These are phyloP conservation scores for Plasmopara viticola DNA, from an alignment of 352 stramenopile species.

Conservation along the genomic window DNA sequence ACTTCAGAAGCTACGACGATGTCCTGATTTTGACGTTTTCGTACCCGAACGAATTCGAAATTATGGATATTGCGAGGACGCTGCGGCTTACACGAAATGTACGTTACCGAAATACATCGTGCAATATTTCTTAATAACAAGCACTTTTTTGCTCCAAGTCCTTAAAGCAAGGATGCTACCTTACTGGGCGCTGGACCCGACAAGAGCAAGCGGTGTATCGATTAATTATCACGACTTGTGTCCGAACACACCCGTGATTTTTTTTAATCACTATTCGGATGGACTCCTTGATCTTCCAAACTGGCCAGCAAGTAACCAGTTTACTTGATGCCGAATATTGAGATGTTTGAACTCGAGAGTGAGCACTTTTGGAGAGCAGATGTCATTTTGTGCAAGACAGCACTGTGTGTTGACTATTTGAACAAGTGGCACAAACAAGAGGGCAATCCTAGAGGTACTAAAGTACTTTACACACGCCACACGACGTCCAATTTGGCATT, in stretches of 20 bases:
- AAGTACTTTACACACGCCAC: slow-evolving; percentile 58
- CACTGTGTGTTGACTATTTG: slow-evolving; percentile 33
- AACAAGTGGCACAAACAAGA: slow-evolving; percentile 51
- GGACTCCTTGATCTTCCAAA: slow-evolving; percentile 15
- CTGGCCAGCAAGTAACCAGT: slow-evolving; percentile 34
- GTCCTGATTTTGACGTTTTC: slow-evolving; percentile 61
- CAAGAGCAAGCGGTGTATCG: slow-evolving; percentile 9
- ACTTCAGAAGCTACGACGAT: slow-evolving; percentile 38
- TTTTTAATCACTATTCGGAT: slow-evolving; percentile 64
- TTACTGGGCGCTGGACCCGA: slow-evolving; percentile 34
- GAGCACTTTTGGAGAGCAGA: slow-evolving; percentile 40
- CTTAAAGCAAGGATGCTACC: slow-evolving; percentile 26
- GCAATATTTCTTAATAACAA: not conserved
- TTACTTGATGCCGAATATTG: slow-evolving; percentile 52
- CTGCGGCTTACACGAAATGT: slow-evolving; percentile 58
- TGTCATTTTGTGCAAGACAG: slow-evolving; percentile 48
- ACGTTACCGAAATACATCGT: not conserved
- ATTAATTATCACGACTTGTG: slow-evolving; percentile 53
- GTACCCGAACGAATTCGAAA: slow-evolving; percentile 35
- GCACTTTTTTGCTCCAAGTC: not conserved
- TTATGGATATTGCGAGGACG: slow-evolving; percentile 68
- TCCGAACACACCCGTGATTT: slow-evolving; percentile 37
- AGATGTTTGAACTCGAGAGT: slow-evolving; percentile 54
- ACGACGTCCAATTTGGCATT: slow-evolving; percentile 43
- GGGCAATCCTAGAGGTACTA: slow-evolving; percentile 40